Conservation (phyloP, 192 early-diverging fungal genomes). For the Mortierella hygrophila region DNA sequence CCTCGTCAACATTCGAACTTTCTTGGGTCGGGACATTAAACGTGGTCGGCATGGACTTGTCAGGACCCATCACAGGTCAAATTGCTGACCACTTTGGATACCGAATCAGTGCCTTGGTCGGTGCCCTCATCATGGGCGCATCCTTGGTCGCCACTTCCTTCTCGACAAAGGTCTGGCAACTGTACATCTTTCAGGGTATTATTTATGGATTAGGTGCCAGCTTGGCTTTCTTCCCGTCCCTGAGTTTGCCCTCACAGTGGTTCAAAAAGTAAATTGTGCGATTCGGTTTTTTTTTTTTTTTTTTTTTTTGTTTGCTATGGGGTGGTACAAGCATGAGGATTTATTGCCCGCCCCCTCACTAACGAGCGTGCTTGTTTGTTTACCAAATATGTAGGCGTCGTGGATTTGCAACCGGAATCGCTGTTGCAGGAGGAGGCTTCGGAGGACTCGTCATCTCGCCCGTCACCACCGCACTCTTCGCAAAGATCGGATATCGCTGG, state of each 20-base stretch:
- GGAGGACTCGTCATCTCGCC: constrained; percentile 68
- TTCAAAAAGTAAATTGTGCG: constrained; percentile 49
- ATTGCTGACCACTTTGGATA: constrained; percentile 65
- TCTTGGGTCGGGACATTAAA: constrained; percentile 67
- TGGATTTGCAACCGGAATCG: constrained; percentile 65
- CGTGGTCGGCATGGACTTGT: constrained; percentile 61
- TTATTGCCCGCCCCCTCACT: background rate
- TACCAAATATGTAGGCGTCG: constrained; percentile 36
- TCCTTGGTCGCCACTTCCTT: constrained; percentile 68
- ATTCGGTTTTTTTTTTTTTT: background rate
- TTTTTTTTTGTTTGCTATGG: background rate
- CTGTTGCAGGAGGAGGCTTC: constrained; percentile 64
- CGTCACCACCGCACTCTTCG: constrained; percentile 59
- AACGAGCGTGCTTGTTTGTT: background rate
- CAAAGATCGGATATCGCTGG: constrained; percentile 62
- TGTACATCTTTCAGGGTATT: constrained; percentile 47
- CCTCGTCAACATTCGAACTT: constrained; percentile 59
- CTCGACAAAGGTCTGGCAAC: constrained; percentile 56
- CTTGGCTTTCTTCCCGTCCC: constrained; percentile 62
- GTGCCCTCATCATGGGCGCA: constrained; percentile 63
- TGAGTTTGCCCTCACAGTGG: constrained; percentile 70
- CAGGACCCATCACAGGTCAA: constrained; percentile 61
- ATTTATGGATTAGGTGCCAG: constrained; percentile 55
- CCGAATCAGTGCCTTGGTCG: constrained; percentile 60
- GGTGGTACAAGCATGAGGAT: background rate